phyloP scores from a whole-genome alignment of 768 basidiomycete species.

The Clavaria fumosa region DNA sequence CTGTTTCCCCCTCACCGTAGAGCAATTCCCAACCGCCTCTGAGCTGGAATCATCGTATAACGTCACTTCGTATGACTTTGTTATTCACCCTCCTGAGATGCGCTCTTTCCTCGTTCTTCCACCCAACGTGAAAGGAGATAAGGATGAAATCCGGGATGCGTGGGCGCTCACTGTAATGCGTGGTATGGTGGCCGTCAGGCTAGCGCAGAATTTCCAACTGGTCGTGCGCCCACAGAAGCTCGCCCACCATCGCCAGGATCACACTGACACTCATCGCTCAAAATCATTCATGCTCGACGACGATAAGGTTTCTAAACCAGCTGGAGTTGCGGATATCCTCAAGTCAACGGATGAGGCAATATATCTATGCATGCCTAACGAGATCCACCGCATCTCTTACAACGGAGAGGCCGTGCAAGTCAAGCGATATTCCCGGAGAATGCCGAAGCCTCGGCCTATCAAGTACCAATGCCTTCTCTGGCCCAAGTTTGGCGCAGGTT shows the following conservation, averaged over 20 bases:
- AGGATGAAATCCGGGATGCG: constrained; percentile 45
- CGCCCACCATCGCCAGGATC: constrained; percentile 18
- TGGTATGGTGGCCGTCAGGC: constrained; percentile 83
- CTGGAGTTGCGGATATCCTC: constrained; percentile 52
- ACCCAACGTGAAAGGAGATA: constrained; percentile 28
- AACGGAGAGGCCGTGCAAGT: constrained; percentile 86
- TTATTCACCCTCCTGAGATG: constrained; percentile 73
- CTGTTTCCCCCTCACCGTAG: constrained; percentile 82
- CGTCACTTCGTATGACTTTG: constrained; percentile 78
- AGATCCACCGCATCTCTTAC: constrained; percentile 86
- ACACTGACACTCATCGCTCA: constrained; percentile 26
- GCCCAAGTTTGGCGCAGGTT: constrained; percentile 81
- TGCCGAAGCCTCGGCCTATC: constrained; percentile 46
- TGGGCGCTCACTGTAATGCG: constrained; percentile 78
- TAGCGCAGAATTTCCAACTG: constrained; percentile 93
- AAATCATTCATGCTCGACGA: constrained; percentile 44
- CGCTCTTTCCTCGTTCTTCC: constrained; percentile 74
- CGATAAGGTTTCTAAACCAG: constrained; percentile 37
- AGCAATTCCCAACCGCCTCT: constrained; percentile 64
- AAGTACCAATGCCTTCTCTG: constrained; percentile 85
- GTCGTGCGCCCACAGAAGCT: constrained; percentile 36
- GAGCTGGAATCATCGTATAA: constrained; percentile 69
- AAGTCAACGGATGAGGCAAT: constrained; percentile 51
- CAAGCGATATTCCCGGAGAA: constrained; percentile 64
- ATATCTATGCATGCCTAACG: constrained; percentile 88